These are phyloP conservation scores for Litsea cubeba DNA, from an alignment of 164 flowering plant species.

Conservation along the genomic window DNA sequence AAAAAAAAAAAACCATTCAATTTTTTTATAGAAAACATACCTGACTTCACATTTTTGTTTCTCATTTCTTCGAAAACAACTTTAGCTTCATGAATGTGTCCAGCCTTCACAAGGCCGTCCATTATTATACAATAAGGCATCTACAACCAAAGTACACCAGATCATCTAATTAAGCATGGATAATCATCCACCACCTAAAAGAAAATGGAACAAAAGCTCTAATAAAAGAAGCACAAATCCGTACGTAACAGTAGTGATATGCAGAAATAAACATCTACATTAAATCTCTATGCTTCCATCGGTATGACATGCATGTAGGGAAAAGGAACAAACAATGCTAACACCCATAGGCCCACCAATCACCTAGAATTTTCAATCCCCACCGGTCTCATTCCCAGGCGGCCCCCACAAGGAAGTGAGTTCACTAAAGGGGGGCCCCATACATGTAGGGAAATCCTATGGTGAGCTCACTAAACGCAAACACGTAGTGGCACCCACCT, in stretches of 20 bases:
- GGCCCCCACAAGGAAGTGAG: too few relatives aligned
- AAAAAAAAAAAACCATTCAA: background rate
- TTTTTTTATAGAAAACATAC: constrained; percentile 22
- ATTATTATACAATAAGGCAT: constrained; percentile 91
- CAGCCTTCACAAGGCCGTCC: constrained; percentile 86
- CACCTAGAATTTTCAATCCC: too few relatives aligned
- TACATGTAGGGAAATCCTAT: too few relatives aligned
- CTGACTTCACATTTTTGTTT: constrained; percentile 55
- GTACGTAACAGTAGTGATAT: background rate
- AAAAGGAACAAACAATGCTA: background rate
- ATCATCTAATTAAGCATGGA: background rate
- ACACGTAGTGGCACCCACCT: too few relatives aligned
- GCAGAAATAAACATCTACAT: background rate
- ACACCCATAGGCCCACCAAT: background rate
- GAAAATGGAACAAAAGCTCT: background rate
- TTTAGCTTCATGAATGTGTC: constrained; percentile 70
- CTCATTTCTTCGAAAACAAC: constrained; percentile 60
- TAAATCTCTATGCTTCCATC: background rate
- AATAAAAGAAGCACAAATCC: background rate
- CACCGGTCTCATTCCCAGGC: too few relatives aligned
- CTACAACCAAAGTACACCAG: constrained; percentile 22
- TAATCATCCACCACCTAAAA: background rate
- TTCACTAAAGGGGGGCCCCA: too few relatives aligned
- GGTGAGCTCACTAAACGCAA: too few relatives aligned
- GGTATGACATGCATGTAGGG: background rate